Evolutionary conservation across 768 basidiomycete genomes (phyloP).

Genomic region (Suillus sp.): DNA sequence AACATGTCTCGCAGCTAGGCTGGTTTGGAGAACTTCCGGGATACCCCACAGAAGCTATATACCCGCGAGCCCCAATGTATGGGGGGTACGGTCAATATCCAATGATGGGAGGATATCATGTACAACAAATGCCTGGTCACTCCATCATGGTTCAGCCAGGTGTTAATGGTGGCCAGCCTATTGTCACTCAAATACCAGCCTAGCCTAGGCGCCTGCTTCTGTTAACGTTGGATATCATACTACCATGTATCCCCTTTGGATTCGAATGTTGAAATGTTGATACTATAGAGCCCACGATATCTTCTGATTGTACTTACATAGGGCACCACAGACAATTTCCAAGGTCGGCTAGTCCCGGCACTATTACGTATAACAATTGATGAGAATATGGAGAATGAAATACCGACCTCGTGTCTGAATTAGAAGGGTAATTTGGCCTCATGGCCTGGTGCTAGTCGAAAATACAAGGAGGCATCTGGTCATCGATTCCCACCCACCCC

Average conservation of each 20-base stretch:
- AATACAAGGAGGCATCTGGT: slow-evolving; percentile 12
- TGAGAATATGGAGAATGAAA: slow-evolving; percentile 18
- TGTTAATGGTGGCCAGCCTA: slow-evolving; percentile 56
- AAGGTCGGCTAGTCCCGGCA: neutral
- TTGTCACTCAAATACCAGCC: slow-evolving; percentile 60
- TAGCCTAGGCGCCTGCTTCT: slow-evolving; percentile 18
- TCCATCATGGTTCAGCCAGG: slow-evolving; percentile 72
- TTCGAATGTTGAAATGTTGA: neutral
- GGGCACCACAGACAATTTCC: neutral
- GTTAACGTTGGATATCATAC: neutral
- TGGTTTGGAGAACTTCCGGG: slow-evolving; percentile 79
- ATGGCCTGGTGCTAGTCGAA: slow-evolving; percentile 19
- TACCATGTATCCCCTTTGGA: neutral
- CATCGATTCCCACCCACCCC: slow-evolving; percentile 30
- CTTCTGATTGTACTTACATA: neutral
- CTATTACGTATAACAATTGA: slow-evolving; percentile 20
- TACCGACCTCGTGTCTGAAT: slow-evolving; percentile 29
- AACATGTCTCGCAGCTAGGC: slow-evolving; percentile 56
- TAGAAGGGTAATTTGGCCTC: slow-evolving; percentile 21
- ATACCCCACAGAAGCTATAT: slow-evolving; percentile 38
- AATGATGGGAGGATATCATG: slow-evolving; percentile 35
- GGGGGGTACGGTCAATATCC: slow-evolving; percentile 36
- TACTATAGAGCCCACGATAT: slow-evolving; percentile 1
- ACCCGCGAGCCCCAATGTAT: slow-evolving; percentile 32
- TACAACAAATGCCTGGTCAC: slow-evolving; percentile 58